Evolutionary conservation across 345 rosid genomes (phyloP).

Genomic region (sweet orange (Citrus sinensis)): DNA sequence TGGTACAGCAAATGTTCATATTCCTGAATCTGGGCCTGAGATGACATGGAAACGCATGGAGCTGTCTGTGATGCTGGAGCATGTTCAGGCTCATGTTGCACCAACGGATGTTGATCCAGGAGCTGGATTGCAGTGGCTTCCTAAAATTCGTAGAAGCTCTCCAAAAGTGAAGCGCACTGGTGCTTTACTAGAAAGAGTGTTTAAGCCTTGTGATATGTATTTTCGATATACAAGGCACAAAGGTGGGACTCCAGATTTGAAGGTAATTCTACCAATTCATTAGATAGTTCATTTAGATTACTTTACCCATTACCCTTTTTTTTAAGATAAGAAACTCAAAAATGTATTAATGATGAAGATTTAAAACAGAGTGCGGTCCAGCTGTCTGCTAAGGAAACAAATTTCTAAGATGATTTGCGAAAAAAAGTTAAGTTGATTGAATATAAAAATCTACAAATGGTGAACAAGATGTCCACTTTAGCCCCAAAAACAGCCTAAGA

Average conservation of each 20-base stretch:
- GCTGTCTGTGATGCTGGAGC: constrained; percentile 93
- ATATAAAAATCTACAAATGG: no score
- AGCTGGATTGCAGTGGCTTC: constrained; percentile 99
- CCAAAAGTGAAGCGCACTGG: constrained; percentile 97
- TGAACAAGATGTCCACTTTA: no score
- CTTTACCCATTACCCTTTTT: neutral
- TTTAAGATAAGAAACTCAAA: no score
- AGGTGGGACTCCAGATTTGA: constrained; percentile 94
- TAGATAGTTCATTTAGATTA: constrained; percentile 7
- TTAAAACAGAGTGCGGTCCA: no score
- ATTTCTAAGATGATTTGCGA: no score
- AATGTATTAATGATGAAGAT: no score
- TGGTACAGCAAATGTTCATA: constrained; percentile 53
- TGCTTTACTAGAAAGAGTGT: constrained; percentile 96
- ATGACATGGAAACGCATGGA: constrained; percentile 93
- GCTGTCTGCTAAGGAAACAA: no score
- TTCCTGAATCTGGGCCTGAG: constrained; percentile 82
- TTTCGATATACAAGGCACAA: constrained; percentile 91
- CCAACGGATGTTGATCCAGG: constrained; percentile 99
- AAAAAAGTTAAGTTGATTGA: no score
- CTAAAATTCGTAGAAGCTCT: constrained; percentile 79
- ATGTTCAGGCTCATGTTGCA: constrained; percentile 99
- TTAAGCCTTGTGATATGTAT: constrained; percentile 99
- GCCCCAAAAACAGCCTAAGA: no score
- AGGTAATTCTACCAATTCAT: constrained; percentile 46